Conservation (phyloP, 371 early-diverging fungal genomes). For the Parasitella parasitica region DNA sequence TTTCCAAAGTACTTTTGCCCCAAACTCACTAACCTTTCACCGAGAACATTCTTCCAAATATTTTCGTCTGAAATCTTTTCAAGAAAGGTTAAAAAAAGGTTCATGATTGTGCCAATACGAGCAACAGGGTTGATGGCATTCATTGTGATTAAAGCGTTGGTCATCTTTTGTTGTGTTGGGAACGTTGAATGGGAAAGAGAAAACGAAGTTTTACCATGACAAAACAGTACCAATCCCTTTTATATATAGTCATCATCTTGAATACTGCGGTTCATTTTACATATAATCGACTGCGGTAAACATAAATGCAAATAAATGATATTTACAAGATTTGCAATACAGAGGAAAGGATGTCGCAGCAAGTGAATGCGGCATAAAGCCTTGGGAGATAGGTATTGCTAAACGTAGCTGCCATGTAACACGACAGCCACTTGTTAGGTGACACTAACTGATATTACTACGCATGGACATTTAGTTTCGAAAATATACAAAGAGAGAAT, state of each 20-base stretch:
- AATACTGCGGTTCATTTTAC: neutral
- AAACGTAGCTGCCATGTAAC: neutral
- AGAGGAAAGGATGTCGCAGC: neutral
- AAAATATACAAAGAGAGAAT: too few species aligned
- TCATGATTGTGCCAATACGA: slow-evolving; percentile 6
- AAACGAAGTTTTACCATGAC: too few species aligned
- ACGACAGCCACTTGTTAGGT: neutral
- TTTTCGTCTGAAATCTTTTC: slow-evolving; percentile 32
- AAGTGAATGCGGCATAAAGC: too few species aligned
- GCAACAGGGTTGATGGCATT: slow-evolving; percentile 3
- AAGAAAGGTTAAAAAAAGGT: slow-evolving; percentile 24
- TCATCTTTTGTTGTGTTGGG: neutral
- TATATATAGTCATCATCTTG: neutral
- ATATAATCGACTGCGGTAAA: neutral
- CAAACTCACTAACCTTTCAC: slow-evolving; percentile 29
- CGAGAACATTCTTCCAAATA: slow-evolving; percentile 32
- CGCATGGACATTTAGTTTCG: too few species aligned
- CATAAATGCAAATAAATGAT: too few species aligned
- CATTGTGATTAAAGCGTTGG: neutral
- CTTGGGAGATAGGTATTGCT: too few species aligned
- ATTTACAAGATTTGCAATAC: too few species aligned
- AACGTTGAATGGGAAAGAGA: neutral
- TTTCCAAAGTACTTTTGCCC: slow-evolving; percentile 42
- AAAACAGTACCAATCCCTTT: too few species aligned
- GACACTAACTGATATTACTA: neutral